phyloP scores from a whole-genome alignment of 306 rosid genomes.

The Pyrus betulifolia region DNA sequence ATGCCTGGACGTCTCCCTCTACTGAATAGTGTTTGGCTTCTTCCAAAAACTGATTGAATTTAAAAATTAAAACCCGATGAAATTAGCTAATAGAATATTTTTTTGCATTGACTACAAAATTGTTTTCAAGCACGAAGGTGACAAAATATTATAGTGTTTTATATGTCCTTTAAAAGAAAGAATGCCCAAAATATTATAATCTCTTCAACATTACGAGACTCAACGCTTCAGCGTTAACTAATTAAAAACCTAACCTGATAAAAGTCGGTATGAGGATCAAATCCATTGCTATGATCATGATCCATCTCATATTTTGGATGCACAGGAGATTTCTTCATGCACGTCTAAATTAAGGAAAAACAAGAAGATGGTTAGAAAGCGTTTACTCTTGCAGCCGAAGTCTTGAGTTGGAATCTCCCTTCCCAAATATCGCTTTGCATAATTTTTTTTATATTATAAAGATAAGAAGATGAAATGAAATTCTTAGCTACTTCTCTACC shows the following conservation, averaged over 20 bases:
- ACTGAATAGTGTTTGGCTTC: slow-evolving; percentile 57
- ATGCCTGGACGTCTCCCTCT: slow-evolving; percentile 29
- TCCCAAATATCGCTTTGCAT: background rate
- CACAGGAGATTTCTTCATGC: slow-evolving; percentile 45
- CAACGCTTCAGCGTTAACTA: background rate
- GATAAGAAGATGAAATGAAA: background rate
- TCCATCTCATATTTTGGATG: slow-evolving; percentile 26
- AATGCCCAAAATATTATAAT: background rate
- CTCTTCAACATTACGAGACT: background rate
- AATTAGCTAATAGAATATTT: background rate
- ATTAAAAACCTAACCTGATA: background rate
- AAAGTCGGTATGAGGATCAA: slow-evolving; percentile 38
- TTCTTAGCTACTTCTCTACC: background rate
- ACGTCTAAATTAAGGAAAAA: background rate
- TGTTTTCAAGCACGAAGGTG: background rate
- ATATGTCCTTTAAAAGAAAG: background rate
- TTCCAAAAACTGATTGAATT: slow-evolving; percentile 55
- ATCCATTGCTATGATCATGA: slow-evolving; percentile 33
- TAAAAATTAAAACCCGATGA: background rate
- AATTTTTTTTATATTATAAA: background rate
- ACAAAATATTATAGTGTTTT: background rate
- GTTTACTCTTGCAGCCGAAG: background rate
- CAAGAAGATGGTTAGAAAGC: background rate
- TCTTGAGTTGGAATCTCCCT: background rate
- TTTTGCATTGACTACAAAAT: background rate